Evolutionary conservation across 2,329 filamentous ascomycete genomes (phyloP), one percentile per base, ranked within the genome.

Genomic region (Emmonsia crescens): DNA sequence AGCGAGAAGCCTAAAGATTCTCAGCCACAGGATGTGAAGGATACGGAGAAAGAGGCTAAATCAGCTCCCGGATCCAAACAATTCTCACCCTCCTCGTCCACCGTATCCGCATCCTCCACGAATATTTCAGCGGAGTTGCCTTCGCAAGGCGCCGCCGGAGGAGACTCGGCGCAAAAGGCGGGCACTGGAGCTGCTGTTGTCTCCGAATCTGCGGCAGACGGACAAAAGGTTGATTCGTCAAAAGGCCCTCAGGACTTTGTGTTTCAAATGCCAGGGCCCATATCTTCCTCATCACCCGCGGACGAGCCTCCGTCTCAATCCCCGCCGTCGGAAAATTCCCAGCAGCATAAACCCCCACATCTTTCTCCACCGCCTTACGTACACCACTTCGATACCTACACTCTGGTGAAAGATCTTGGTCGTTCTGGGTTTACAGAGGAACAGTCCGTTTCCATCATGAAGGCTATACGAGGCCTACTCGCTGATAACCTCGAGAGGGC

Each of bases 361-460:
- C 64, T 76, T 64, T 68, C 83, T 89, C 71, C 63, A 12, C 56
- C 40, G 2, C 62, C 62, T 0, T 95, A 96, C 71, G 86, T 96
- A 40, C 94, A 99, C 77, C 91, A 97, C 76, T 99, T 99, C 75
- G 93, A 99, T 76, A 96, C 88, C 29, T 99, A 94, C 75, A 87
- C 85, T 16, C 83, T 97, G 5, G 94, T 97, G 19, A 88, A 88
- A 70, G 85, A 90, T 68, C 84, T 99, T 19, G 82, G 86, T 21
- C 77, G 77, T 0, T 85, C 86, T 14, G 88, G 88, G 0, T 96
- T 91, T 75, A 85, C 83, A 1, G 79, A 83, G 52, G 81, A 81
- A 0, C 93, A 96, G 74, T 86, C 91, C 31, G 85, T 91, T 58
- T 90, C 87, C 5, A 80, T 91, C 59, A 99, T 99, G 94, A 97